Conservation (phyloP, 371 early-diverging fungal genomes). For the Mucor velutinosus region DNA sequence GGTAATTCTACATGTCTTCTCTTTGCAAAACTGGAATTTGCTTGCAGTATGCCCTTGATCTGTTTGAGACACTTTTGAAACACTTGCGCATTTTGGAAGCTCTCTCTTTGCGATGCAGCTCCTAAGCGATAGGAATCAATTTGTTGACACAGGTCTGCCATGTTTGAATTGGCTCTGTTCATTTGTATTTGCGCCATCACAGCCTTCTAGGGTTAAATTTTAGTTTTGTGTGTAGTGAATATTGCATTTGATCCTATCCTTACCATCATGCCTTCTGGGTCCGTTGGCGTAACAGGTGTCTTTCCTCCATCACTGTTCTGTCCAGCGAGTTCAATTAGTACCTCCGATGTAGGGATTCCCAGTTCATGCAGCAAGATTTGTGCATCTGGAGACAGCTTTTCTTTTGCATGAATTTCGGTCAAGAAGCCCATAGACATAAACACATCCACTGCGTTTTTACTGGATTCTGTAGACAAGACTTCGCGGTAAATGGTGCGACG, state of each 20-base stretch:
- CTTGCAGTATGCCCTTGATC: constrained; percentile 51
- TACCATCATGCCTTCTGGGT: constrained; percentile 56
- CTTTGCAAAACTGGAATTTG: constrained; percentile 41
- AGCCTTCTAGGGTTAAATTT: constrained; percentile 33
- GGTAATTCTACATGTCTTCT: constrained; percentile 30
- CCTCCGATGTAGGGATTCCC: constrained; percentile 48
- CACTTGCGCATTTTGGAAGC: constrained; percentile 53
- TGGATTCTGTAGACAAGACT: constrained; percentile 50
- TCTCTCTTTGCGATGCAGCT: constrained; percentile 45
- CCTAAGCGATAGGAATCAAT: constrained; percentile 52
- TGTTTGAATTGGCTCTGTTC: constrained; percentile 56
- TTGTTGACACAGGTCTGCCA: constrained; percentile 55
- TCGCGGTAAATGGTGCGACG: constrained; percentile 53
- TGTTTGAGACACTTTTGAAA: constrained; percentile 54
- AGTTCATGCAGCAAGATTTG: constrained; percentile 53
- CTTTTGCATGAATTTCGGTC: constrained; percentile 43
- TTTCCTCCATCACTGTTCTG: constrained; percentile 47
- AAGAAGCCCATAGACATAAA: constrained; percentile 51
- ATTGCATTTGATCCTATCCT: background rate
- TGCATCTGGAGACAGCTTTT: constrained; percentile 50
- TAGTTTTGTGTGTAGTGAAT: background rate
- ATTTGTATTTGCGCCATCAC: constrained; percentile 57
- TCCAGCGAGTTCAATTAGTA: constrained; percentile 45
- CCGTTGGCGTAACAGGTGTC: constrained; percentile 41
- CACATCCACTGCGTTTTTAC: constrained; percentile 44